Percentiles rank a stretch among this genome's conserved stretches.
These are phyloP conservation scores for Colletotrichum sp. DNA, from an alignment of 2,329 filamentous ascomycete genomes.

Conservation along the genomic window DNA sequence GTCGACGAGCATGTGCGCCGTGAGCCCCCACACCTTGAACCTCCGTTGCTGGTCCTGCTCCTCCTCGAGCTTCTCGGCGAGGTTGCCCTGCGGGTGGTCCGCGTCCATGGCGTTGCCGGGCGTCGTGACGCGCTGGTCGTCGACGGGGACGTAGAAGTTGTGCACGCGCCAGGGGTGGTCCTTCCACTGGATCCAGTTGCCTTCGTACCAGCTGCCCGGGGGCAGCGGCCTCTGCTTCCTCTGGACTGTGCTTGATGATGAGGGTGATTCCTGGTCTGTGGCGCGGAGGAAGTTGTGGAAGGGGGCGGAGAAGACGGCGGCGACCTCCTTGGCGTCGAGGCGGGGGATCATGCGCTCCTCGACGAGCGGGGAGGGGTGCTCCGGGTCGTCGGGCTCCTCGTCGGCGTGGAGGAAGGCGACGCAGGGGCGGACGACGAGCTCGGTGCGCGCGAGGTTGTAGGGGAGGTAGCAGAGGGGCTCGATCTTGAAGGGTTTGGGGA, in stretches of 20 bases:
- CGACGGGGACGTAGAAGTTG: constrained; percentile 88
- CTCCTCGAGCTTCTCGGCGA: constrained; percentile 50
- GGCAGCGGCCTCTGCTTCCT: constrained; percentile 41
- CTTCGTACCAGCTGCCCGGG: constrained; percentile 80
- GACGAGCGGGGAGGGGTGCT: constrained; percentile 45
- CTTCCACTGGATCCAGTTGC: constrained; percentile 82
- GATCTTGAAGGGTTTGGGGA: constrained; percentile 80
- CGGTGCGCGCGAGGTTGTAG: constrained; percentile 74
- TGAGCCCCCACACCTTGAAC: constrained; percentile 96
- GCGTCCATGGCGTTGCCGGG: constrained; percentile 41
- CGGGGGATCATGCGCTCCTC: constrained; percentile 78
- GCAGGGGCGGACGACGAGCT: constrained; percentile 76
- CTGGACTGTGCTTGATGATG: background rate
- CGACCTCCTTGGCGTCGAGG: constrained; percentile 88
- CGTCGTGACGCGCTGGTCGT: constrained; percentile 71
- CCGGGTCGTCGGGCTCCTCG: constrained; percentile 36
- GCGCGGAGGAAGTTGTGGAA: constrained; percentile 81
- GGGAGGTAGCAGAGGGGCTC: constrained; percentile 90
- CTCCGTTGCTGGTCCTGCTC: constrained; percentile 31
- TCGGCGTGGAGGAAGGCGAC: constrained; percentile 78
- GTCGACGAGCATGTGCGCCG: constrained; percentile 87
- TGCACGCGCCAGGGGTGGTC: constrained; percentile 83
- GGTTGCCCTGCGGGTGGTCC: constrained; percentile 46
- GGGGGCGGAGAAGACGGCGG: constrained; percentile 89
- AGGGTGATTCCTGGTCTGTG: constrained; percentile 55